These are phyloP conservation scores for Neophaeococcomyces mojaviensis DNA, from an alignment of 2,329 filamentous ascomycete genomes.

Conservation along the genomic window DNA sequence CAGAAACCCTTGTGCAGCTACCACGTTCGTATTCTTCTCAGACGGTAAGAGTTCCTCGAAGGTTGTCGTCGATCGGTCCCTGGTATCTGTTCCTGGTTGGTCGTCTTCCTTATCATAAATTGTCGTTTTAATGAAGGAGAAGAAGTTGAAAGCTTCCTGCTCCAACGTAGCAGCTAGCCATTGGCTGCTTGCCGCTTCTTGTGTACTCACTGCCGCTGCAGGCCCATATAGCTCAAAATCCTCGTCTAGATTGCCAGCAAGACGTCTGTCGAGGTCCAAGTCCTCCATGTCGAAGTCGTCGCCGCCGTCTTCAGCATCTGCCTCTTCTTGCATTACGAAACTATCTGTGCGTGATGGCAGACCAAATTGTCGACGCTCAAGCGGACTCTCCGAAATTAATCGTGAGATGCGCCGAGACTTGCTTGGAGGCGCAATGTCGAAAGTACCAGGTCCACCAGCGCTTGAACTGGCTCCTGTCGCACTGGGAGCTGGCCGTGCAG, in stretches of 20 bases:
- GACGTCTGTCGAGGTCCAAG: constrained; percentile 28
- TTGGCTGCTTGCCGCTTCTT: constrained; percentile 40
- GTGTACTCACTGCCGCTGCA: constrained; percentile 41
- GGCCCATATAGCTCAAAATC: constrained; percentile 40
- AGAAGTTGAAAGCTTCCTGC: constrained; percentile 55
- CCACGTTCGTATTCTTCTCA: constrained; percentile 44
- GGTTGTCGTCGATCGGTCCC: constrained; percentile 25
- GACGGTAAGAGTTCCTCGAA: constrained; percentile 66
- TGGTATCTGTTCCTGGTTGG: constrained; percentile 6
- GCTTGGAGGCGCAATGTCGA: constrained; percentile 23
- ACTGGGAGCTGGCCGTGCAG: constrained; percentile 30
- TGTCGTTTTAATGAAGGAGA: constrained; percentile 48
- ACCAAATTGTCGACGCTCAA: constrained; percentile 31
- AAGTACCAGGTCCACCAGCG: constrained; percentile 24
- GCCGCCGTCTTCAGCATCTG: constrained; percentile 6
- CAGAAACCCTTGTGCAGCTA: constrained; percentile 68
- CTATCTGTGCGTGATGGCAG: neutral
- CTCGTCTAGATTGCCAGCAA: constrained; percentile 22
- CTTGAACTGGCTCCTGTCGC: constrained; percentile 29
- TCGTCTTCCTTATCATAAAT: constrained; percentile 30
- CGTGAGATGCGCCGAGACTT: constrained; percentile 40
- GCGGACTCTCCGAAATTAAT: constrained; percentile 53
- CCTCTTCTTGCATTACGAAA: neutral
- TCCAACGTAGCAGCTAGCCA: constrained; percentile 49
- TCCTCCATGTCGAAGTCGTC: constrained; percentile 22